A percentile compares a stretch with the other conserved stretches of the same genome.
phyloP scores from a whole-genome alignment of 2,329 filamentous ascomycete species.

The Cyphellophora attinorum region DNA sequence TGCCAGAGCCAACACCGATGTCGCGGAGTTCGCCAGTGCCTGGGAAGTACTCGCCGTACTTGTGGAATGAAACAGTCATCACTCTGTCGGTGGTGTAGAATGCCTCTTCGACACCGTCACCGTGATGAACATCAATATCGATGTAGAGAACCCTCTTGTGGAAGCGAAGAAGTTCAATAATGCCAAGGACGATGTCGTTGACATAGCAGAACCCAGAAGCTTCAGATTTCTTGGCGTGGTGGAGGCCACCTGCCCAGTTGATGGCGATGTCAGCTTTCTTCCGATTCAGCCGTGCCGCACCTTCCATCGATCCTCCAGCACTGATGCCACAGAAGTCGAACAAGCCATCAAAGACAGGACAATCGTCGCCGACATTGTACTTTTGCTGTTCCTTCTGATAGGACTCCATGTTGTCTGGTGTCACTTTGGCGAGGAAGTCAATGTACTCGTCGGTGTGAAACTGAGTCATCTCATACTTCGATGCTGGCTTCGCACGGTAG shows the following conservation, averaged over 20 bases:
- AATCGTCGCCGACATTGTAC: conserved; percentile 58
- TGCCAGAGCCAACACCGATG: conserved; percentile 57
- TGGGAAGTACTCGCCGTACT: conserved; percentile 64
- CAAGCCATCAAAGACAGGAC: conserved; percentile 59
- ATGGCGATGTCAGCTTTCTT: conserved; percentile 58
- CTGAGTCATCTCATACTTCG: conserved; percentile 62
- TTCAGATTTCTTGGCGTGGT: conserved; percentile 92
- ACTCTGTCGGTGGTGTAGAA: conserved; percentile 64
- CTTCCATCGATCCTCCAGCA: conserved; percentile 61
- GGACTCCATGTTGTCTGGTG: conserved; percentile 95
- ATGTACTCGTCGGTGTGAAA: conserved; percentile 68
- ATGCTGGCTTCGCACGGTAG: conserved; percentile 68
- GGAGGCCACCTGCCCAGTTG: conserved; percentile 92
- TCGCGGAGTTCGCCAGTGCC: conserved; percentile 60
- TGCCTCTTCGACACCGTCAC: conserved; percentile 61
- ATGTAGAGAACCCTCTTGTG: conserved; percentile 57
- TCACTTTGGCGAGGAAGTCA: conserved; percentile 73
- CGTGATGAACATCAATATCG: conserved; percentile 59
- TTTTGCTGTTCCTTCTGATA: conserved; percentile 83
- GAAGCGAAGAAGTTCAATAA: conserved; percentile 54
- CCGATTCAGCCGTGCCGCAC: conserved; percentile 57
- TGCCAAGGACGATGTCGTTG: conserved; percentile 65
- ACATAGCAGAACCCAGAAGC: conserved; percentile 98
- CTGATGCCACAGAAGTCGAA: conserved; percentile 65
- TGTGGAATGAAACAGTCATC: conserved; percentile 65